These are phyloP conservation scores for Melampsora americana DNA, from an alignment of 1,284 basidiomycete genomes.

Conservation along the genomic window DNA sequence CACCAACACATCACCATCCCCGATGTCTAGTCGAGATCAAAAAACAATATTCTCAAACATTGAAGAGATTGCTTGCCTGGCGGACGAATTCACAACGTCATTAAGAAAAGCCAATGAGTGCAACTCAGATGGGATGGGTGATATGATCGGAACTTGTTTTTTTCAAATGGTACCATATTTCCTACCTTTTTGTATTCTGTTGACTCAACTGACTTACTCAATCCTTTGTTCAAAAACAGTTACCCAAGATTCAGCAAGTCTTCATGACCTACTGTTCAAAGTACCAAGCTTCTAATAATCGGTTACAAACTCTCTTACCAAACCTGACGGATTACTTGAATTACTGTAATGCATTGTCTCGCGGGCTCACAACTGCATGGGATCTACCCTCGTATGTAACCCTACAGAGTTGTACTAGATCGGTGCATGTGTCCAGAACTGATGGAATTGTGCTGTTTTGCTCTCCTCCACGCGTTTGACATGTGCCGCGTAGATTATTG, in stretches of 20 bases:
- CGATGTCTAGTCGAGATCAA: conserved; percentile 3
- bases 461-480: not conserved
- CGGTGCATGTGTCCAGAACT: not conserved
- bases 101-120: not conserved
- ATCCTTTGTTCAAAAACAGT: conserved; percentile 10
- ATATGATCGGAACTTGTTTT: conserved; percentile 18
- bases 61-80: not conserved
- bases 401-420: not conserved
- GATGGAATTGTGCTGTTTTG: not conserved
- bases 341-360: conserved; percentile 15
- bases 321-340: conserved; percentile 11
- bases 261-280: conserved; percentile 30
- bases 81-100: not conserved
- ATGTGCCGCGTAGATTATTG: conserved; percentile 4
- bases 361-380: conserved; percentile 29
- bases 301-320: conserved; percentile 8
- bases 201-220: not conserved
- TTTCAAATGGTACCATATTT: conserved; percentile 16
- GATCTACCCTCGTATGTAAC: conserved; percentile 28
- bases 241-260: conserved; percentile 14
- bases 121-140: not conserved
- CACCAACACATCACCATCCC: conserved; percentile 7
- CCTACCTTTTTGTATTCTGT: not conserved
- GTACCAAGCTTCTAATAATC: conserved; percentile 19
- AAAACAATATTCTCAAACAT: conserved; percentile 29